Evolutionary conservation across 495 filamentous ascomycete species (phyloP).

Genomic region (Podospora appendiculata): DNA sequence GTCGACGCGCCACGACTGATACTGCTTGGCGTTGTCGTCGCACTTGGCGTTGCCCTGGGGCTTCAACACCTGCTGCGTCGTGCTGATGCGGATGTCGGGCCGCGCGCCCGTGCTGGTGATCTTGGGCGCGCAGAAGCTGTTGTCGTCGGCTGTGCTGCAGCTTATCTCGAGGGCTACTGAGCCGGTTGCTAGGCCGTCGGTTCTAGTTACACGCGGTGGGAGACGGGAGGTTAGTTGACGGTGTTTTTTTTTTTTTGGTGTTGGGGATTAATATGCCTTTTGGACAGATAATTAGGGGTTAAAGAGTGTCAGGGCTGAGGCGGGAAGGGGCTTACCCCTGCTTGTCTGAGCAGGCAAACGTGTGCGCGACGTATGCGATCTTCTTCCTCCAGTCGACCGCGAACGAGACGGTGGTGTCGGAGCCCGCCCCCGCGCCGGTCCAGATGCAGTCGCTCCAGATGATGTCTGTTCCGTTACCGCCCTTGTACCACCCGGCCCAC

Average conservation of each 20-base stretch:
- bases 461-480: constrained; percentile 14
- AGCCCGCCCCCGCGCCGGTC: constrained; percentile 26
- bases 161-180: constrained; percentile 21
- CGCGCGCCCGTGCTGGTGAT: constrained; percentile 4
- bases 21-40: constrained; percentile 13
- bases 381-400: constrained; percentile 31
- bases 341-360: constrained; percentile 27
- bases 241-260: neutral
- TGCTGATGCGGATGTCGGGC: constrained; percentile 14
- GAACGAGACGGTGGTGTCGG: constrained; percentile 28
- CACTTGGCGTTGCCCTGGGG: constrained; percentile 16
- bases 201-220: constrained; percentile 6
- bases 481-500: constrained; percentile 28
- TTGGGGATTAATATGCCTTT: too few species aligned
- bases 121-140: constrained; percentile 18
- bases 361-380: constrained; percentile 29
- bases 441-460: constrained; percentile 37
- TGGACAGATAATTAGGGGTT: too few species aligned
- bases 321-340: constrained; percentile 19
- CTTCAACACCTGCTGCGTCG: constrained; percentile 6
- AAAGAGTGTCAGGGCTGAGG: too few species aligned
- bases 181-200: constrained; percentile 25
- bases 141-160: constrained; percentile 19
- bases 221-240: neutral
- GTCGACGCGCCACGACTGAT: constrained; percentile 31